Base-by-base conservation (phyloP, 352 stramenopile genomes). In the Pythium grandisporangium region DNA sequence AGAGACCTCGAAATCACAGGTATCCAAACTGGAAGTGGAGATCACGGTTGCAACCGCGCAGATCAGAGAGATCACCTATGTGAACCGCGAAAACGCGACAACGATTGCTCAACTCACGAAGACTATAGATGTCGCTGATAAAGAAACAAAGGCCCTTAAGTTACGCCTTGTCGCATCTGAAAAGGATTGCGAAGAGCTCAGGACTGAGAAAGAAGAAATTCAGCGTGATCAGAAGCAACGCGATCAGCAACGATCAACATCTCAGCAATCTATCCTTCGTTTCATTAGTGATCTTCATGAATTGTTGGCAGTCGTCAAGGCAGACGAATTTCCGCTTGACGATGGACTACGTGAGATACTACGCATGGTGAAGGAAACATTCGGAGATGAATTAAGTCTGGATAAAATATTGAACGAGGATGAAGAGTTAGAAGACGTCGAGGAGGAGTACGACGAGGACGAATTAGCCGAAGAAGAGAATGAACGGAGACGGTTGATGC, bases 11-110 rank as follows among this genome's bases (percentile, higher is more conserved):
- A 89, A 85, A 41, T 75, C 87, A 11, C 75, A 88, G 36, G 66
- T 86, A n/a, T 82, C 66, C 0, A 87, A 84, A 36, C 55, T 91
- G 0, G 75, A 88, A 30, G 70, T 89, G n/a, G 75, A 91, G 55
- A 57, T 92, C 30, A 85, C 84, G 27, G 74, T 87, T 11, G 66
- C 70, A 7, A 73, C 54, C 17, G 66, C 75, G 0, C 76, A 90
- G 45, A 49, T 92, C 0, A 71, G 75, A 2, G 76, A 92, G 47
- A 68, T 84, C 25, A 78, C 75, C 11, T 86, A 84, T 37, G 66
- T 74, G 25, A 87, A 83, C 36, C 69, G 73, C 6, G 77, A 87
- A 46, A 85, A 89, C 30, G 58, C 74, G 4, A 58, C 63, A 4
- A 57, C 70, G 38, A 84, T 86, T 29, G 53, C 61, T 2, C 66